These are phyloP conservation scores for Penicillium sp. DNA, from an alignment of 2,329 filamentous ascomycete genomes.

Conservation along the genomic window DNA sequence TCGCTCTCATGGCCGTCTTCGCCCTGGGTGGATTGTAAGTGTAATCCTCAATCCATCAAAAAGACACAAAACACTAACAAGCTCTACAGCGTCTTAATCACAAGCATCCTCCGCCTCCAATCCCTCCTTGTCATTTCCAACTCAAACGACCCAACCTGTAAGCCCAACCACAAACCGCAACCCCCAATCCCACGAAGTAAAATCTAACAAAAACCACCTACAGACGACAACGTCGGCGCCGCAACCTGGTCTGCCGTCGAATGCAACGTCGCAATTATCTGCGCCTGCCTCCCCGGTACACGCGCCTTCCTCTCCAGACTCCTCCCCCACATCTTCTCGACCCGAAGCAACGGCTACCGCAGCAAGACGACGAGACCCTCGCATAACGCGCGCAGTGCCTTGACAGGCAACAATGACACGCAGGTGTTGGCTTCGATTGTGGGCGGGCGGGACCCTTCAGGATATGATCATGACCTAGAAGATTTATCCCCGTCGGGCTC, in stretches of 20 bases:
- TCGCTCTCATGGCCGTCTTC: conserved; percentile 44
- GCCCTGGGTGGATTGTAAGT: conserved; percentile 45
- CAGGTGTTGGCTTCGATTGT: conserved; percentile 26
- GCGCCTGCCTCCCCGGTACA: conserved; percentile 40
- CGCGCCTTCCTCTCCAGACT: conserved; percentile 28
- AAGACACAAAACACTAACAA: conserved; percentile 14
- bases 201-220: neutral
- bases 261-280: conserved; percentile 45
- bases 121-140: conserved; percentile 32
- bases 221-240: conserved; percentile 37
- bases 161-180: neutral
- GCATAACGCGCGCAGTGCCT: conserved; percentile 15
- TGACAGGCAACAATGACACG: conserved; percentile 15
- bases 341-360: conserved; percentile 23
- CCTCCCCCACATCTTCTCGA: conserved; percentile 32
- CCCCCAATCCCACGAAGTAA: neutral
- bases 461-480: conserved; percentile 22
- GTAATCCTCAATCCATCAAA: neutral
- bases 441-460: conserved; percentile 9
- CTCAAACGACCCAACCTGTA: conserved; percentile 32
- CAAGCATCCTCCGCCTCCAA: conserved; percentile 38
- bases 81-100: conserved; percentile 37
- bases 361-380: conserved; percentile 22
- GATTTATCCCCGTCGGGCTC: conserved; percentile 12
- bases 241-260: conserved; percentile 47